Percentiles rank a stretch among this genome's conserved stretches.
These are phyloP conservation scores for Aureobasidium sp. DNA, from an alignment of 2,329 filamentous ascomycete species.

Conservation along the genomic window DNA sequence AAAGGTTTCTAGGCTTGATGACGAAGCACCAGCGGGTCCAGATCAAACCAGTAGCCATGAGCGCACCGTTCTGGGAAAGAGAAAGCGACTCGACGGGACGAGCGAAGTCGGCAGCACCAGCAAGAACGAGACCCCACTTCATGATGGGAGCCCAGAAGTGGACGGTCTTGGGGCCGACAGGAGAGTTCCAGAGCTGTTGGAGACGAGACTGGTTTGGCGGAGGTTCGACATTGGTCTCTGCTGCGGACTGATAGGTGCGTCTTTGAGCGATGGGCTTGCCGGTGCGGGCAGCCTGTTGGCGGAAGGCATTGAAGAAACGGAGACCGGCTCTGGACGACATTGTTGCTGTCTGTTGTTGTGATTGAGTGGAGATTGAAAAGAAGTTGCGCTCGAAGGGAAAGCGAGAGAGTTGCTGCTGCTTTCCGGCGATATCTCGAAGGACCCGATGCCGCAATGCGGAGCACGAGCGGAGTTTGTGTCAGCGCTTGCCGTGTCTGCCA, in stretches of 20 bases:
- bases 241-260: slow-evolving; percentile 57
- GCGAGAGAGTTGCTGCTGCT: background rate
- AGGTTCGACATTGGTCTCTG: slow-evolving; percentile 31
- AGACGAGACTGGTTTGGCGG: slow-evolving; percentile 42
- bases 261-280: slow-evolving; percentile 43
- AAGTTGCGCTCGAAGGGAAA: slow-evolving; percentile 26
- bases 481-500: background rate
- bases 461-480: slow-evolving; percentile 6
- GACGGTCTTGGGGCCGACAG: slow-evolving; percentile 61
- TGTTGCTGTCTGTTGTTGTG: slow-evolving; percentile 17
- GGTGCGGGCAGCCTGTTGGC: slow-evolving; percentile 43
- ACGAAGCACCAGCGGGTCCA: slow-evolving; percentile 99
- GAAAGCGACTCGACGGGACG: slow-evolving; percentile 91
- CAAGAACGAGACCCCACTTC: slow-evolving; percentile 93
- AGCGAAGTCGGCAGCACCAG: slow-evolving; percentile 83
- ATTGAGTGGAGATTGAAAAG: slow-evolving; percentile 34
- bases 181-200: slow-evolving; percentile 56
- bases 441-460: slow-evolving; percentile 9
- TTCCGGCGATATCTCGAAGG: background rate
- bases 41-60: slow-evolving; percentile 86
- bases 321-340: slow-evolving; percentile 52
- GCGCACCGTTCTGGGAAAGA: slow-evolving; percentile 80
- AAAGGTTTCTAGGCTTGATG: slow-evolving; percentile 86
- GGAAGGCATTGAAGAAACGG: slow-evolving; percentile 46
- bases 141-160: slow-evolving; percentile 98